Evolutionary conservation across 2,329 filamentous ascomycete species (phyloP).

Genomic region (Aspergillus sp.): DNA sequence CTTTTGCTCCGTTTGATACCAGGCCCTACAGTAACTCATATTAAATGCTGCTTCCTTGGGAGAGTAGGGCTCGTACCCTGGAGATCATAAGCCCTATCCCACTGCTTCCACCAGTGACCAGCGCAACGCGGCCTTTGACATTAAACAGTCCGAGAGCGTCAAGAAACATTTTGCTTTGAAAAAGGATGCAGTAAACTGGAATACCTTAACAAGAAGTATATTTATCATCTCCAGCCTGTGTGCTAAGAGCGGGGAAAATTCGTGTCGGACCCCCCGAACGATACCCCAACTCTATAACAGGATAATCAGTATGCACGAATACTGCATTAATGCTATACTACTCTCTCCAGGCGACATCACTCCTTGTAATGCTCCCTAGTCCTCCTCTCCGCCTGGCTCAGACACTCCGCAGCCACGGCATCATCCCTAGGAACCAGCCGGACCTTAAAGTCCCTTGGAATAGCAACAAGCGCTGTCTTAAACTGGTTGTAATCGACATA

Average conservation of each 20-base stretch:
- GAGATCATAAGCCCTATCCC: constrained; percentile 51
- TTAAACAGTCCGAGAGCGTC: constrained; percentile 23
- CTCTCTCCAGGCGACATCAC: background rate
- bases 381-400: constrained; percentile 45
- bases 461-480: constrained; percentile 60
- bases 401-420: constrained; percentile 38
- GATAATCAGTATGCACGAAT: no score
- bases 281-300: background rate
- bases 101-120: constrained; percentile 48
- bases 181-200: background rate
- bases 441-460: constrained; percentile 60
- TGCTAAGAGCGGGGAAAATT: no score
- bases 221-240: no score
- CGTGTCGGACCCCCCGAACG: background rate
- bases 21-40: constrained; percentile 33
- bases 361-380: constrained; percentile 51
- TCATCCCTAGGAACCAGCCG: constrained; percentile 55
- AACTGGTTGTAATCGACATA: constrained; percentile 64
- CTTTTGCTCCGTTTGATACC: constrained; percentile 49
- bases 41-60: background rate
- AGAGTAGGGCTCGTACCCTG: constrained; percentile 29
- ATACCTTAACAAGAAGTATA: no score
- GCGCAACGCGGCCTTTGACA: constrained; percentile 45
- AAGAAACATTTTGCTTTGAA: background rate
- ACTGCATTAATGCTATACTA: no score